Conservation (phyloP, 768 basidiomycete species). For the Sporobolomyces phaffii region DNA sequence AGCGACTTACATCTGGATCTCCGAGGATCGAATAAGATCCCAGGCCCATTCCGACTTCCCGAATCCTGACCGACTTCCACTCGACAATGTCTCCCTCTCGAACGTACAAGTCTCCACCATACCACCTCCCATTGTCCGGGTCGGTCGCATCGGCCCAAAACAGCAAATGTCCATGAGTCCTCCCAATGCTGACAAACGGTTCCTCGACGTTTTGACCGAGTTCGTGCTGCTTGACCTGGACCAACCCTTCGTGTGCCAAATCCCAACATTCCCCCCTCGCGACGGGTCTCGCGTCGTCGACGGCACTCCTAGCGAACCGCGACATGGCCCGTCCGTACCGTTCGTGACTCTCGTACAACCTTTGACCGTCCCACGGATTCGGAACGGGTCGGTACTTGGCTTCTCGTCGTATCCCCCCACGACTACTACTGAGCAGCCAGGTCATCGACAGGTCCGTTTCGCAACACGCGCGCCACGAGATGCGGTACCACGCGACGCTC, state of each 20-base stretch:
- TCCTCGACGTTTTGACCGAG: conserved; percentile 47
- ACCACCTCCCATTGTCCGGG: conserved; percentile 8
- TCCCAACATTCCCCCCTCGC: conserved; percentile 53
- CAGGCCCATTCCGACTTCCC: conserved; percentile 14
- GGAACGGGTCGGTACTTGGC: conserved; percentile 19
- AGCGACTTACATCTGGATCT: conserved; percentile 49
- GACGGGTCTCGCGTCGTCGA: conserved; percentile 50
- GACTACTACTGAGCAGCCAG: not conserved
- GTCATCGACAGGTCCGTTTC: not conserved
- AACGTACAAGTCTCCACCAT: conserved; percentile 52
- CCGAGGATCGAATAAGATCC: conserved; percentile 46
- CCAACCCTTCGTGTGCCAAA: conserved; percentile 54
- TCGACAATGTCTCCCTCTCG: conserved; percentile 57
- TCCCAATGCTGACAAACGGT: conserved; percentile 53
- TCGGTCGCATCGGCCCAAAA: conserved; percentile 52
- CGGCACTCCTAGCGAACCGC: conserved; percentile 52
- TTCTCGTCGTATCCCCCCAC: not conserved
- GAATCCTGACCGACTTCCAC: conserved; percentile 52
- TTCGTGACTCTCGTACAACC: conserved; percentile 51
- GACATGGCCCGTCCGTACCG: conserved; percentile 55
- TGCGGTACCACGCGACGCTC: conserved; percentile 12
- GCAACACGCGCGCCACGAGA: conserved; percentile 5
- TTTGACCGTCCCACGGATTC: conserved; percentile 32
- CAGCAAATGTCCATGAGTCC: conserved; percentile 58
- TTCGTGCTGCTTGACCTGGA: conserved; percentile 46